Percentiles rank a stretch among this genome's conserved stretches.
Conservation (phyloP, 75 land plant species). For the Selaginella moellendorffii region DNA sequence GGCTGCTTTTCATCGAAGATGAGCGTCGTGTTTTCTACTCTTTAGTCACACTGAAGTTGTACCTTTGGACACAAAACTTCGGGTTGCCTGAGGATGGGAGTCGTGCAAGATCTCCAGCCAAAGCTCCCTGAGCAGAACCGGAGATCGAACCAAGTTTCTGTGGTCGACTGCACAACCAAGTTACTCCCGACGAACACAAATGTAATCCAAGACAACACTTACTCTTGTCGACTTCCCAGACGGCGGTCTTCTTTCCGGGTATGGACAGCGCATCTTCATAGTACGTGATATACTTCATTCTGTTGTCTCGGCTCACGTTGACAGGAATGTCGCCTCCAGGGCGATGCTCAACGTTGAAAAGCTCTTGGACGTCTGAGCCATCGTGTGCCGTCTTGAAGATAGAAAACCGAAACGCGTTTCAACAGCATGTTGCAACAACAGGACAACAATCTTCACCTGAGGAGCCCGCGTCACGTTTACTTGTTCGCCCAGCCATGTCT, state of each 20-base stretch:
- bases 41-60: no score
- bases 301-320: conserved; percentile 62
- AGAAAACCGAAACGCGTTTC: neutral
- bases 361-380: conserved; percentile 75
- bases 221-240: conserved; percentile 99
- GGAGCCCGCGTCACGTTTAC: conserved; percentile 94
- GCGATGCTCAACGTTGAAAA: conserved; percentile 52
- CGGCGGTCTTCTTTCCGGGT: conserved; percentile 91
- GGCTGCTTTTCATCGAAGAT: conserved; percentile 25
- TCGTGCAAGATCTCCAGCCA: conserved; percentile 98
- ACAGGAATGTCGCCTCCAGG: conserved; percentile 48
- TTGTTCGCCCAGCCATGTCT: conserved; percentile 77
- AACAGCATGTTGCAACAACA: no score
- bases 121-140: conserved; percentile 74
- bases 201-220: neutral
- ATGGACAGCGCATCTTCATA: conserved; percentile 88
- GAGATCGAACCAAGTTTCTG: conserved; percentile 72
- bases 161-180: conserved; percentile 50
- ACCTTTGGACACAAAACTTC: conserved; percentile 94
- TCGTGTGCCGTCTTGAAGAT: conserved; percentile 68
- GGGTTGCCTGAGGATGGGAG: conserved; percentile 62
- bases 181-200: neutral
- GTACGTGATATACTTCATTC: conserved; percentile 75
- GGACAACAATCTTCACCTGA: conserved; percentile 47
- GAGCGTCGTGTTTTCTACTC: neutral